These are phyloP conservation scores for Vanrija humicola DNA, from an alignment of 1,284 basidiomycete species.

Conservation along the genomic window DNA sequence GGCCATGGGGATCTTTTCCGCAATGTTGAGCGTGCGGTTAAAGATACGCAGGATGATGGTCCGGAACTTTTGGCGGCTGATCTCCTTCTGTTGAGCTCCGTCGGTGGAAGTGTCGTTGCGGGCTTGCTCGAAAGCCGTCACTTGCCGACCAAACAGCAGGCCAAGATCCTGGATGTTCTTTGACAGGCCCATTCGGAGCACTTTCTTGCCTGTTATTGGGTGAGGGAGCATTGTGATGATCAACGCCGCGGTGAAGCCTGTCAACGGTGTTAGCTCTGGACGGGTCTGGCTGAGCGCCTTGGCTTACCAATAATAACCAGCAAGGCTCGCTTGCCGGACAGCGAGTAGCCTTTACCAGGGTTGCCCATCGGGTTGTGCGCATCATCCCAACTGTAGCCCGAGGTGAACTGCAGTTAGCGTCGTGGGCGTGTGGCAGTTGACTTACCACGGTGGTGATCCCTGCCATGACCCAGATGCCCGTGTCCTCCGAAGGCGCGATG, in stretches of 20 bases:
- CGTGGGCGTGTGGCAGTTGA: background rate
- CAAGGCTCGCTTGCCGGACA: slow-evolving; percentile 56
- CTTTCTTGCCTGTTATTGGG: slow-evolving; percentile 35
- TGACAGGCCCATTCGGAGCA: slow-evolving; percentile 37
- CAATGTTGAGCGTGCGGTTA: no score
- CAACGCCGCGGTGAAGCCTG: slow-evolving; percentile 42
- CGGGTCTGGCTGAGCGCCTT: background rate
- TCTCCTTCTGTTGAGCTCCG: slow-evolving; percentile 3
- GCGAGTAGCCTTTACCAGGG: slow-evolving; percentile 56
- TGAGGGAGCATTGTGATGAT: slow-evolving; percentile 45
- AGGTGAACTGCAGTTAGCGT: slow-evolving; percentile 36
- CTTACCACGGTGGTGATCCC: slow-evolving; percentile 39
- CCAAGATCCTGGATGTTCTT: slow-evolving; percentile 37
- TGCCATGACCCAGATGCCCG: slow-evolving; percentile 45
- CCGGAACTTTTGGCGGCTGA: background rate
- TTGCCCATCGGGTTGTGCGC: slow-evolving; percentile 53
- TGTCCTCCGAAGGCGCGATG: slow-evolving; percentile 52
- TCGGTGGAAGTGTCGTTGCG: slow-evolving; percentile 22
- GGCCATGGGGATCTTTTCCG: background rate
- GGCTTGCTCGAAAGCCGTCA: slow-evolving; percentile 32
- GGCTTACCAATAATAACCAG: slow-evolving; percentile 46
- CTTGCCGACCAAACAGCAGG: slow-evolving; percentile 39
- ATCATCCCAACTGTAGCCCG: slow-evolving; percentile 64
- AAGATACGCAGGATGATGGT: no score
- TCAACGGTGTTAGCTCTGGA: background rate